A percentile compares a stretch with the other conserved stretches of the same genome.
These are phyloP conservation scores for Dianthus caryophyllus DNA, from an alignment of 148 eudicot genomes.

Conservation along the genomic window DNA sequence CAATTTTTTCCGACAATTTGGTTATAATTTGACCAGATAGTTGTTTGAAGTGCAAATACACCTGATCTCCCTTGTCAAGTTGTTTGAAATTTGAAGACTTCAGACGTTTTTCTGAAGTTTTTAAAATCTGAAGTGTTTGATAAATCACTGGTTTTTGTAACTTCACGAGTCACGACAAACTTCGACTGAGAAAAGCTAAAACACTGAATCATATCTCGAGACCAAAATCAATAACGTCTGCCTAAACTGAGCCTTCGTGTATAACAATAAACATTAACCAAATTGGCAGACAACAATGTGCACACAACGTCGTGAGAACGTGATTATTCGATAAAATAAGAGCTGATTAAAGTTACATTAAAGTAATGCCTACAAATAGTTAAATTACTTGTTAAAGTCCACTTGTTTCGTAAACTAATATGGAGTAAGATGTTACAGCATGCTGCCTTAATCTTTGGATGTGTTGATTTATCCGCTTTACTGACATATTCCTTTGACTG, in stretches of 20 bases:
- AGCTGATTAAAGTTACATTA: background rate
- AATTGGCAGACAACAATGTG: background rate
- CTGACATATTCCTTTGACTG: constrained; percentile 5
- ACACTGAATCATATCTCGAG: too few relatives aligned
- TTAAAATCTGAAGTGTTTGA: too few relatives aligned
- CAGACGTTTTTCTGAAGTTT: too few relatives aligned
- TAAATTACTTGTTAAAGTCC: background rate
- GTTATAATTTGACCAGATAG: background rate
- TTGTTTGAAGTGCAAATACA: too few relatives aligned
- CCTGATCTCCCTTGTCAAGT: too few relatives aligned
- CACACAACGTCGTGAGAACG: background rate
- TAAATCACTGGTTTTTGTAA: too few relatives aligned
- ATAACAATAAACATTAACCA: background rate
- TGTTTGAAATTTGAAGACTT: too few relatives aligned
- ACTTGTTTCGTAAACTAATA: constrained; percentile 6
- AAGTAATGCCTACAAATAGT: background rate
- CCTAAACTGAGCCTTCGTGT: background rate
- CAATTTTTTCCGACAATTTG: background rate
- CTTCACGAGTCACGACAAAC: too few relatives aligned
- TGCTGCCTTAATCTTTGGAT: background rate
- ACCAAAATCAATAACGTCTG: background rate
- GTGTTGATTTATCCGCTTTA: background rate
- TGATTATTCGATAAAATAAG: background rate
- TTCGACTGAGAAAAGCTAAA: too few relatives aligned
- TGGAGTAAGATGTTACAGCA: background rate